Evolutionary conservation across 495 filamentous ascomycete genomes (phyloP), one percentile per base, ranked within the genome.

Genomic region (Pseudevernia furfuracea): DNA sequence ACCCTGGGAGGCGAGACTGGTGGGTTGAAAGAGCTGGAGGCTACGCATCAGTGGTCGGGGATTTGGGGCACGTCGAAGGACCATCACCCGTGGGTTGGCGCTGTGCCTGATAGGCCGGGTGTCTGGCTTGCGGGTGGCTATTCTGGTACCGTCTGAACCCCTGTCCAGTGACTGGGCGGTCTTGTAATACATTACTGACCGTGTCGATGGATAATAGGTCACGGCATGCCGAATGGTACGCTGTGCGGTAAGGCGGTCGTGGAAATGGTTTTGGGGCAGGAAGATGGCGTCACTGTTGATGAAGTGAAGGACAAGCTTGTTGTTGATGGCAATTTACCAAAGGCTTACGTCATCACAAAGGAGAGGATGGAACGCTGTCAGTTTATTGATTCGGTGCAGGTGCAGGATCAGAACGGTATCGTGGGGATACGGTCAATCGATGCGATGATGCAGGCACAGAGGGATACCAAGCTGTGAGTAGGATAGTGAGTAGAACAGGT

Each of bases 171-270:
- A 21, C 28, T 21, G 7, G 15, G 10, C 5, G 21, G 3, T n/a
- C 30, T 14, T 11, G 8, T 36, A 36, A 36, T 36, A 36, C 8
- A 36, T 36, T 1, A 1, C 0, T 36, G 34, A 36, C 34, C n/a
- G n/a, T n/a, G n/a, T n/a, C n/a, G n/a, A n/a, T n/a, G n/a, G n/a
- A n/a, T 36, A 1, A 36, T 28, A 66, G 64, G 90, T 0, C 89
- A 95, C 69, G 90, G 90, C 2, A 95, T 95, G 90, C 89, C 89
- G 7, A 87, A 88, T 69, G 84, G 84, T 36, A 86, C 85, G 68
- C 74, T 89, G 14, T 87, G 81, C 61, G 90, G 85, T 4, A 82
- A 85, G 65, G 87, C 87, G 11, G 76, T 86, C 25, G 87, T 80
- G 5, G 76, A 80, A 37, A 85, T 90, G 85, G 78, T 91, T 53